phyloP scores from a whole-genome alignment of 1,284 basidiomycete genomes.

The Exobasidium cylindrosporum region DNA sequence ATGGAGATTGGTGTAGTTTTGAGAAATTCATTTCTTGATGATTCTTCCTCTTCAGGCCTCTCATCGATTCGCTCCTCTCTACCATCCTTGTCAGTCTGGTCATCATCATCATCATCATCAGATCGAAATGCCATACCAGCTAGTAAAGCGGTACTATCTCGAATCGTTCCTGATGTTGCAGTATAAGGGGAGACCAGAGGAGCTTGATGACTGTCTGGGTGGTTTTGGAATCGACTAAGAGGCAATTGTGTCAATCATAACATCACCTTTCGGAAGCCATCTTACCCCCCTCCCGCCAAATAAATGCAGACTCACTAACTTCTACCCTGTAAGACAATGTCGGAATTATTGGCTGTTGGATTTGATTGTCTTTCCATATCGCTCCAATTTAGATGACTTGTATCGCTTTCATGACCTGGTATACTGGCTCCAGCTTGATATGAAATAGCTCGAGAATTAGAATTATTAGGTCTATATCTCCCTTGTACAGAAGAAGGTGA shows the following conservation, averaged over 20 bases:
- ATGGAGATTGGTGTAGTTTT: slow-evolving; percentile 1
- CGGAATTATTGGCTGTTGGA: slow-evolving; percentile 1
- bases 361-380: slow-evolving; percentile 2
- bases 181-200: slow-evolving; percentile 40
- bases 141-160: slow-evolving; percentile 48
- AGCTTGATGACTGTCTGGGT: slow-evolving; percentile 19
- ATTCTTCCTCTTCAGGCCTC: slow-evolving; percentile 22
- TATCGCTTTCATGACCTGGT: not conserved
- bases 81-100: not conserved
- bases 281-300: not conserved
- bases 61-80: slow-evolving; percentile 21
- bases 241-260: slow-evolving; percentile 7
- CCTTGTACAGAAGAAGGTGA: too few relatives aligned
- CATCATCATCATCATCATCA: slow-evolving; percentile 31
- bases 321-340: slow-evolving; percentile 40
- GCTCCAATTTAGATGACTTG: not conserved
- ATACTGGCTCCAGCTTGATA: not conserved
- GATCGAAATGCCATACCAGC: slow-evolving; percentile 45
- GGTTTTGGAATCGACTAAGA: slow-evolving; percentile 16
- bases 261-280: slow-evolving; percentile 9
- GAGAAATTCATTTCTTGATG: slow-evolving; percentile 17
- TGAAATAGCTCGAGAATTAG: not conserved
- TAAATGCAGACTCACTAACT: slow-evolving; percentile 28
- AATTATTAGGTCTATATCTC: too few relatives aligned
- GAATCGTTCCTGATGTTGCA: slow-evolving; percentile 43